A percentile compares a stretch with the other conserved stretches of the same genome.
Conservation (phyloP, 352 stramenopile species). For the Aphanomyces astaci region DNA sequence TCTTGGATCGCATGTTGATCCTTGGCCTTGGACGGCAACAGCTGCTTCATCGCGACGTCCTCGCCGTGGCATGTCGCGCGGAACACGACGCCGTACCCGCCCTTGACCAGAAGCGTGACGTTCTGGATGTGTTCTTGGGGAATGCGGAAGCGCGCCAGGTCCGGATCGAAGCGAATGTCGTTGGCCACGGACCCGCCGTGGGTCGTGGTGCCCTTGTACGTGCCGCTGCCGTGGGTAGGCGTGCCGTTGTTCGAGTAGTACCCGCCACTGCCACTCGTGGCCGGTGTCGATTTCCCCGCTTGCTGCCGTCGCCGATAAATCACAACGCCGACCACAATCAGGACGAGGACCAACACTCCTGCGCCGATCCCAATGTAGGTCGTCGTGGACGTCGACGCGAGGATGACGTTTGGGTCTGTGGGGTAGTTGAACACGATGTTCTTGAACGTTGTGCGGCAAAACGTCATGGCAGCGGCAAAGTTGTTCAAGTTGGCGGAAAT, state of each 20-base stretch:
- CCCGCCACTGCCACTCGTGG: not conserved
- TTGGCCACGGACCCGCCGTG: constrained; percentile 22
- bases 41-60: constrained; percentile 46
- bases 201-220: not conserved
- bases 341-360: constrained; percentile 15
- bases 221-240: not conserved
- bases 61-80: constrained; percentile 29
- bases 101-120: constrained; percentile 35
- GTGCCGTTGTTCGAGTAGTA: constrained; percentile 23
- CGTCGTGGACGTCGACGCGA: not conserved
- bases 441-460: constrained; percentile 8
- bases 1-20: constrained; percentile 31
- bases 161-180: constrained; percentile 46
- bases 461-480: not conserved
- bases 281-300: not conserved
- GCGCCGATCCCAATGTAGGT: constrained; percentile 22
- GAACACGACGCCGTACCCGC: constrained; percentile 48
- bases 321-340: constrained; percentile 13
- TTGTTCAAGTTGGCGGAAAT: not conserved
- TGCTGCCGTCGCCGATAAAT: constrained; percentile 16
- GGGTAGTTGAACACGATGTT: not conserved
- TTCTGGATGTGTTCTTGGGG: constrained; percentile 36
- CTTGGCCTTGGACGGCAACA: constrained; percentile 40
- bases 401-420: not conserved
- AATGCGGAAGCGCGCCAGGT: constrained; percentile 40